Evolutionary conservation across 1,284 basidiomycete genomes (phyloP), one percentile per base, ranked within the genome.

Genomic region (Xanthoconium separans): DNA sequence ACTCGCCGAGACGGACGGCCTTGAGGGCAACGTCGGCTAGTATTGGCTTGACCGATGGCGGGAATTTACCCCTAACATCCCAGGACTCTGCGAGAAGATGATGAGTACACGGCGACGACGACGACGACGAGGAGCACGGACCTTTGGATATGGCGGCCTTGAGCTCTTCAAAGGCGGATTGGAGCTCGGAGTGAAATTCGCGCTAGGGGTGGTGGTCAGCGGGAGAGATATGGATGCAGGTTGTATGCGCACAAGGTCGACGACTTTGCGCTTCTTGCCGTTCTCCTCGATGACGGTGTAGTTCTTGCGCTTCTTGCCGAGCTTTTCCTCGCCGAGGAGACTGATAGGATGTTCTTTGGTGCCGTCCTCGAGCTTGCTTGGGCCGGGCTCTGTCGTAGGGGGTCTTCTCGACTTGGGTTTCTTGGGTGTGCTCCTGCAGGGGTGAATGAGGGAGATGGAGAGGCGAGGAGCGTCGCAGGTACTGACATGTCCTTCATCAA

Each of bases 1-100:
- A 96, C 69, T 95, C 90, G 69, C 86, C 90, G 36, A 93, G 78
- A 50, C 83, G 77, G 62, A 96, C 85, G 0, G 95, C 95, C 49
- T 87, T 79, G 47, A 91, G 72, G 2, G 93, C 91, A 34, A 92
- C 82, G 31, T 84, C 73, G 31, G 81, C 75, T 7, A 98, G 81
- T 5, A 84, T 65, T 0, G 89, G 88, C 63, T 93, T 94, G 63
- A 98, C 75, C 5, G 74, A 66, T 0, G 87, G 86, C 7, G 95
- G 95, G 75, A 98, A 98, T 71, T 94, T 96, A 65, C 87, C 87
- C 75, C 91, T 93, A 55, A 78, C 74, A 41, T 84, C 82, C 85
- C 87, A 91, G 44, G 75, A 78, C 65, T 87, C 85, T 83, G 65
- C 10, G 3, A 8, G 41, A 3, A 8, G 41, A 44, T 42, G 6